Evolutionary conservation across 1,284 basidiomycete species (phyloP).

Genomic region (Hypsizygus ulmarius): DNA sequence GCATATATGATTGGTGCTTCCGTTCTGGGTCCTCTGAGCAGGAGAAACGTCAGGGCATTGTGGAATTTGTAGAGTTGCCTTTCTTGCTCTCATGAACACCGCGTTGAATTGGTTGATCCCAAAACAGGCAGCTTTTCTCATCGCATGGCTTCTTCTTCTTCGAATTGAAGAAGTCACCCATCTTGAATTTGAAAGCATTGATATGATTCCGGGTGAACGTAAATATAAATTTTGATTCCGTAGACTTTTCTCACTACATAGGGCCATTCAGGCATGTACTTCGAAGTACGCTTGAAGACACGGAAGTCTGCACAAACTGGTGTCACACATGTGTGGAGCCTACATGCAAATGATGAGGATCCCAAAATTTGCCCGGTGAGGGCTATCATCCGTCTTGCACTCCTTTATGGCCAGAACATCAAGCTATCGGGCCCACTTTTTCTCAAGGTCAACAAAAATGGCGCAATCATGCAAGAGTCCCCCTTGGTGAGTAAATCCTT

Average conservation of each 20-base stretch:
- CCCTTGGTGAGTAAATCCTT: slow-evolving; percentile 2
- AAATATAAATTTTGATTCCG: not conserved
- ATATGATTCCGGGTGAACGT: slow-evolving; percentile 14
- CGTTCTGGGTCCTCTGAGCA: not conserved
- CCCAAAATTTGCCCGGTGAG: slow-evolving; percentile 15
- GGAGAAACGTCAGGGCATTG: slow-evolving; percentile 16
- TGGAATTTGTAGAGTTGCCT: slow-evolving; percentile 17
- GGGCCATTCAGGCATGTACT: slow-evolving; percentile 1
- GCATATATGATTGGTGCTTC: slow-evolving; percentile 18
- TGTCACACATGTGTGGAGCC: slow-evolving; percentile 12
- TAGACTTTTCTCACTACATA: not conserved
- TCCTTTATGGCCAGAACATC: slow-evolving; percentile 4
- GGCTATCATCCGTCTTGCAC: slow-evolving; percentile 10
- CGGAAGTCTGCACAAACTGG: slow-evolving; percentile 15
- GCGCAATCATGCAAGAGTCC: slow-evolving; percentile 11
- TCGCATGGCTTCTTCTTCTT: slow-evolving; percentile 22
- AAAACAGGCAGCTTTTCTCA: slow-evolving; percentile 17
- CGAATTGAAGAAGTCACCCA: slow-evolving; percentile 19
- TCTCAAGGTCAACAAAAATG: slow-evolving; percentile 9
- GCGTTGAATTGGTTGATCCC: not conserved
- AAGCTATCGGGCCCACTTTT: slow-evolving; percentile 11
- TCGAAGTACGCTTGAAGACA: slow-evolving; percentile 1
- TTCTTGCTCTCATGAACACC: not conserved
- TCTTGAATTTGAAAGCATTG: slow-evolving; percentile 18
- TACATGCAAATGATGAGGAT: slow-evolving; percentile 17